Base-by-base conservation (phyloP, 139 green algal genomes). In the Coelastrella sp. region DNA sequence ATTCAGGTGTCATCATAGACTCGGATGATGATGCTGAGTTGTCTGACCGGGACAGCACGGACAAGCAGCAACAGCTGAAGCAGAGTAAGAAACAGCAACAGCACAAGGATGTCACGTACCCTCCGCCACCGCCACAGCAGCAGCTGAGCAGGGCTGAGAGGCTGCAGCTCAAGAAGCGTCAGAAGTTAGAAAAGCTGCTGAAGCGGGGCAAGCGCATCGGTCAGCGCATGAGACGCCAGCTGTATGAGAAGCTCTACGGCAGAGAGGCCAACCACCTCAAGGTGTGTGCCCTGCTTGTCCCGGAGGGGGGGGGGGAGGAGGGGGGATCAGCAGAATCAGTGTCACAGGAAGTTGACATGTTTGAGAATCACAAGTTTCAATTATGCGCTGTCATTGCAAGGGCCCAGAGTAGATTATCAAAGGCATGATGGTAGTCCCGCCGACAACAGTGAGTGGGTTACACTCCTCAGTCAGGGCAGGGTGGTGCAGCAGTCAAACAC, bases 191-290 rank as follows among this genome's bases (percentile, higher is more conserved):
- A 58, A 93, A 92, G 88, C 27, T 66, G 35, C 82, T 87, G 82
- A 82, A 88, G 87, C 81, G 92, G 25, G 87, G 87, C 57, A 90
- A 90, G 79, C 87, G 94, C n/a, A 81, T 96, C 49, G 94, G 93
- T 8, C 94, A 97, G 91, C 81, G 94, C 58, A 94, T 92, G 58
- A 85, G 94, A 74, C 84, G 91, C 76, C 60, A 60, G 58, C 89
- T 96, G 84, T 85, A 88, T 1, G 94, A 94, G 81, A 81, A 92
- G 85, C 63, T 91, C 74, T 93, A 94, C 57, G 94, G 93, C 22
- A 17, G 14, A 7, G 15, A 70, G 7, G 91, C 92, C 0, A 73
- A 78, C 76, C 92, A 96, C 78, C 27, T 95, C 27, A 61, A 90
- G 59, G 25, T 91, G 68, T 70, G 63, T 70, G 15, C 15, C 6